Evolutionary conservation across 108 stramenopile species (phyloP).

Genomic region (Cyclotella cryptica): DNA sequence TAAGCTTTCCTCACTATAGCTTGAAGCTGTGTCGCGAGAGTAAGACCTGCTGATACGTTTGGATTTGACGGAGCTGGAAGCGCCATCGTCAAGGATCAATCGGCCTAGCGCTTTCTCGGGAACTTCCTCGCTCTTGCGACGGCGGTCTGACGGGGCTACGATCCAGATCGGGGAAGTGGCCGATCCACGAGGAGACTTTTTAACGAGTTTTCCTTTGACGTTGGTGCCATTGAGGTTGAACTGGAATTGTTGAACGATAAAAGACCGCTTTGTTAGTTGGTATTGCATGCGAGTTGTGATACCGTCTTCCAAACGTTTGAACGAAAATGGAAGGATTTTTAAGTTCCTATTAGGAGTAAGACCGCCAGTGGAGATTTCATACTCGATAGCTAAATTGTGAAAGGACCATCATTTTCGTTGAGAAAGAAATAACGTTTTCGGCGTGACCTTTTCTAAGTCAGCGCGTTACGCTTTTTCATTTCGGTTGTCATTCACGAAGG

Average conservation of each 20-base stretch:
- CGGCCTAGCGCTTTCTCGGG: slow-evolving; percentile 36
- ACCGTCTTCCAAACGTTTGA: no score
- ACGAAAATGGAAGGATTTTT: no score
- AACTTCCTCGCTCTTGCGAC: slow-evolving; percentile 46
- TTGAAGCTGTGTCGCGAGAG: slow-evolving; percentile 9
- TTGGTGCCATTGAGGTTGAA: slow-evolving; percentile 46
- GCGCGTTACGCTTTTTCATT: no score
- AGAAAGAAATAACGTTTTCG: no score
- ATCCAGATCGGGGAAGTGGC: slow-evolving; percentile 36
- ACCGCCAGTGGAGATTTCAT: no score
- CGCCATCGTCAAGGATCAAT: slow-evolving; percentile 27
- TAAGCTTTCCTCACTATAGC: slow-evolving; percentile 25
- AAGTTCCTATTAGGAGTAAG: no score
- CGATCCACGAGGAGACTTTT: slow-evolving; percentile 25
- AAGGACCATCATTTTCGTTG: no score
- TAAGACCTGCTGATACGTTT: neutral
- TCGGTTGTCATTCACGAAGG: neutral
- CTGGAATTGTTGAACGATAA: neutral
- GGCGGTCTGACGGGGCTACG: slow-evolving; percentile 40
- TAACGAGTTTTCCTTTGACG: slow-evolving; percentile 41
- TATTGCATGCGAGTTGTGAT: neutral
- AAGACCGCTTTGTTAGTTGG: neutral
- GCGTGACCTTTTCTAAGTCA: neutral
- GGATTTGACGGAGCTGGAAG: slow-evolving; percentile 14
- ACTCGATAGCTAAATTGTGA: no score